phyloP scores from a whole-genome alignment of 257 asterid genomes.

The Penstemon barbatus region DNA sequence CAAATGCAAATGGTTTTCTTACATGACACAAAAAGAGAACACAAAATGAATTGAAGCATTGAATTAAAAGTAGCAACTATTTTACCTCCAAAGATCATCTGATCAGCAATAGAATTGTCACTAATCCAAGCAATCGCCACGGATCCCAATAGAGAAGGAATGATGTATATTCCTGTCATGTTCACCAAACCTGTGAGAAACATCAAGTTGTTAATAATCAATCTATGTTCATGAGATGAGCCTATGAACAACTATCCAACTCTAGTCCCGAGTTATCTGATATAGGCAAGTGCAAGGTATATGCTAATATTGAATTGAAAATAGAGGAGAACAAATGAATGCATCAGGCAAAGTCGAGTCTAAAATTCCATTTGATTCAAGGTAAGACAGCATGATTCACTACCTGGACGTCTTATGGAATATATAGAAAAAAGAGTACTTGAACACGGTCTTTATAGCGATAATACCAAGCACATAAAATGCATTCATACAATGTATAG shows the following conservation, averaged over 20 bases:
- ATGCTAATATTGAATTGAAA: no score
- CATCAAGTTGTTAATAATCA: constrained; percentile 17
- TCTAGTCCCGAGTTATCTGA: no score
- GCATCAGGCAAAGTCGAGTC: no score
- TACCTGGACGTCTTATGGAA: background rate
- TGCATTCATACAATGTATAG: no score
- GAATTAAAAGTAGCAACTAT: background rate
- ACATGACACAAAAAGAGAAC: background rate
- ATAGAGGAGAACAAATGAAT: no score
- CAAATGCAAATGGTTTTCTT: background rate
- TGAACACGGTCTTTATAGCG: background rate
- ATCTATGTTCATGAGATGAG: background rate
- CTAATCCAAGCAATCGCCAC: constrained; percentile 29
- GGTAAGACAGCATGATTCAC: no score
- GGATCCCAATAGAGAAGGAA: constrained; percentile 28
- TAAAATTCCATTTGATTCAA: no score
- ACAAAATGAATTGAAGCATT: background rate
- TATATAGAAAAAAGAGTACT: background rate
- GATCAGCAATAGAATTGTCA: constrained; percentile 37
- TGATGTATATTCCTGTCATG: constrained; percentile 37
- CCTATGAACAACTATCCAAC: background rate
- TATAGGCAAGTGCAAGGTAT: no score
- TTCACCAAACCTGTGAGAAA: constrained; percentile 24
- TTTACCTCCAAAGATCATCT: constrained; percentile 45
- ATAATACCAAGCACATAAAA: no score